Base-by-base conservation (phyloP, 1,139 yeast genomes). In the Suhomyces terraborum region DNA sequence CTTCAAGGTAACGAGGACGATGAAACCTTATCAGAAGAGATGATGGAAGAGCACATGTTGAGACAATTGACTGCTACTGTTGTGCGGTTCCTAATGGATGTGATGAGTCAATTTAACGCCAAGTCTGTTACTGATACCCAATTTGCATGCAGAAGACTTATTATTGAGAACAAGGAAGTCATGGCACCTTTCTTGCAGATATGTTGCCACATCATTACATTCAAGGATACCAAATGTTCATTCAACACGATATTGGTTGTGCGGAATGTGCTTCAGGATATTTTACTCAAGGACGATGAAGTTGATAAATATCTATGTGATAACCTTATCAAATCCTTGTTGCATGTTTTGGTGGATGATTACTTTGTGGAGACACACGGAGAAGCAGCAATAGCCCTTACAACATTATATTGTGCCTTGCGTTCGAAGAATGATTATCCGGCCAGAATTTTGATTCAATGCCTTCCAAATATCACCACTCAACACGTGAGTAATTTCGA, bases 1-100 rank as follows among this genome's bases (percentile, higher is more conserved):
- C 67, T 83, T 40, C 82, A 76, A 52, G 86, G 86, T 1, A 77
- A 77, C 47, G 86, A 79, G 49, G 87, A 83, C 47, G 95, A 88
- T 53, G 94, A 84, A 43, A 84, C 88, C 13, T 73, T 94, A 53
- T 84, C 94, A n/a, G 97, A 91, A 56, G 98, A 93, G 59, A 93
- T 93, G 95, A 85, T 93, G 87, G 98, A 93, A 53, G 98, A 93
- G 59, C 96, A 93, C 61, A 76, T 93, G 73, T 70, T 93, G 48
- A 73, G 98, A 49, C 98, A 93, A 61, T 75, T 93, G 41, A 89
- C 98, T 0, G 96, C 96, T 1, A 89, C 95, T 6, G 89, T 88
- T n/a, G 96, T 87, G 32, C 70, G 98, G 47, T 74, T 91, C 55
- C 65, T 93, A 51, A 88, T 93, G 68, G 98, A 93, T 60, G 73